Base-by-base conservation (phyloP, 2,329 filamentous ascomycete species). In the Elsinoe necatrix region DNA sequence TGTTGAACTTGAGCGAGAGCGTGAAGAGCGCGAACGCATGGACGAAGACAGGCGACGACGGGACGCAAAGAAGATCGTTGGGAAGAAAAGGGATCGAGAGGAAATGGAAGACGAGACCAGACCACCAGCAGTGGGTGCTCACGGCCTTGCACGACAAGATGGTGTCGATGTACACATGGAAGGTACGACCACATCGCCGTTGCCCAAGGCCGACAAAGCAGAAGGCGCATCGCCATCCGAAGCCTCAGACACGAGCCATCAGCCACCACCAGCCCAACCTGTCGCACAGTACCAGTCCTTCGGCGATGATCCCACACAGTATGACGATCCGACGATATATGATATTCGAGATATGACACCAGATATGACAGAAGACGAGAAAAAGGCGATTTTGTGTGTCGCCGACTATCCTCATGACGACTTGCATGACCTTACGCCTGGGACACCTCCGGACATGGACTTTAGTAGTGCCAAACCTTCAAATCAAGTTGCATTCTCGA, bases 381-480 rank as follows among this genome's bases (percentile, higher is more conserved):
- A 85, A 69, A 90, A 86, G 67, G 82, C 87, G 63, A 92, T 97
- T 54, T 95, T 89, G 69, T 89, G 89, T 6, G 93, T 98, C 14
- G 84, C 87, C 3, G 78, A 81, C 12, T 98, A 93, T 67, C 93
- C 93, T 0, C 80, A 79, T 54, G 85, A 81, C 61, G 88, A 96
- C 66, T 78, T 98, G 7, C 79, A 84, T 58, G 85, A 96, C 66
- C 77, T 93, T 63, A 95, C 95, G 61, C 87, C 92, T 9, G 93
- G 93, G 48, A 84, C 87, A 37, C 87, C 91, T 1, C 92, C 93
- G 1, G 91, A 97, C 70, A 90, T 89, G 69, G 93, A 98, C 73
- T 97, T 96, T 66, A 96, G 89, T 68, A 95, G 83, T 67, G 86
- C 89, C 31, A 98, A 97, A 69, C 90, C 92, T 4, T 85, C 85